Conservation (phyloP, 2,329 filamentous ascomycete genomes). For the Penicillium sp. region DNA sequence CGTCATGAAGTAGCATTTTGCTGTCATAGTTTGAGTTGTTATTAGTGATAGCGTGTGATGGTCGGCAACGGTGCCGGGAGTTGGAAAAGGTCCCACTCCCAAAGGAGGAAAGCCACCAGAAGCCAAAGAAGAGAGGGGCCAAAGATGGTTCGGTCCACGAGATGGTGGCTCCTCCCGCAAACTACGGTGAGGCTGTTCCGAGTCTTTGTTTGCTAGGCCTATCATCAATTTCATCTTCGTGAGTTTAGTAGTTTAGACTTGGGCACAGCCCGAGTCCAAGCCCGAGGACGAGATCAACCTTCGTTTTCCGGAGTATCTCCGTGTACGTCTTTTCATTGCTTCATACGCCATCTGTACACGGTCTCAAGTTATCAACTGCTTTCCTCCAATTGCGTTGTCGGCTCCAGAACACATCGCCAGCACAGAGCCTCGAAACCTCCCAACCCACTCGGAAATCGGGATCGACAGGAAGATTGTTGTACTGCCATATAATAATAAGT, state of each 20-base stretch:
- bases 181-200: slow-evolving; percentile 28
- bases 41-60: not conserved
- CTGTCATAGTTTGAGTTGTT: not conserved
- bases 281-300: not conserved
- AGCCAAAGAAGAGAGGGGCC: not conserved
- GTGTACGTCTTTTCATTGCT: not conserved
- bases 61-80: slow-evolving; percentile 25
- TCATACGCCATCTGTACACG: not conserved
- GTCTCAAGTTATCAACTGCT: not conserved
- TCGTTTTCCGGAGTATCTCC: slow-evolving; percentile 3
- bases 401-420: not conserved
- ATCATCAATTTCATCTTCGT: not conserved
- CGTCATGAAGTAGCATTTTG: not conserved
- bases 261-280: not conserved
- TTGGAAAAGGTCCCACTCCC: slow-evolving; percentile 17
- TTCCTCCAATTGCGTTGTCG: not conserved
- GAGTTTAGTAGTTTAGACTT: not conserved
- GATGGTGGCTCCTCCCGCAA: slow-evolving; percentile 16
- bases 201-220: not conserved
- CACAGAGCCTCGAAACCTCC: not conserved
- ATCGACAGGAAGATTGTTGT: not conserved
- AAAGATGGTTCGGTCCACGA: slow-evolving; percentile 23
- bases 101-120: slow-evolving; percentile 3
- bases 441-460: not conserved
- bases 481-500: too few species aligned